Base-by-base conservation (phyloP, 2,329 filamentous ascomycete genomes). In the Helotiales sp. region DNA sequence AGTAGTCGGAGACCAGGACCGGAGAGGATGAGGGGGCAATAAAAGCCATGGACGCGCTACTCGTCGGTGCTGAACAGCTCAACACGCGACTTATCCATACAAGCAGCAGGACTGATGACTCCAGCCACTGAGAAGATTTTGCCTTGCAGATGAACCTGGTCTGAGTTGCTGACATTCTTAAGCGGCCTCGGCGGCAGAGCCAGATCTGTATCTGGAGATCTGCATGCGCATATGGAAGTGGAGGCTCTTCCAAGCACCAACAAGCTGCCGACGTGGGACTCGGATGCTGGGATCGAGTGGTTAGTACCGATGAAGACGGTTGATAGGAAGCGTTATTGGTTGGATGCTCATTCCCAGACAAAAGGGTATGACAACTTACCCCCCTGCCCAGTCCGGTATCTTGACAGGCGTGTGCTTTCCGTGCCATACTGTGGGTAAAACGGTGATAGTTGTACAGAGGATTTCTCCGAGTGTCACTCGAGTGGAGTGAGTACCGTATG, bases 161-260 rank as follows among this genome's bases (percentile, higher is more conserved):
- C 42, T 25, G 33, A n/a, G 17, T 31, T 40, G 22, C 9, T 27
- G 7, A 24, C 36, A 7, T 40, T 15, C n/a, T 17, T 46, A 46
- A 46, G 42, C 25, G 46, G 47, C 38, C 54, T 60, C 42, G 55
- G 36, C 40, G 54, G 59, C 40, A 44, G 40, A 34, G n/a, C n/a
- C 47, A 55, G 55, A 61, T 61, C 55, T 58, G 52, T 52, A 30
- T 58, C n/a, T 30, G 50, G 17, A 59, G 60, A 63, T 63, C 60
- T 63, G 58, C 59, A 48, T 33, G 34, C 40, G 34, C 24, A 44
- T 40, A 52, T 54, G 54, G 54, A 31, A 47, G 52, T 38, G 22
- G 34, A 52, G 36, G 38, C 30, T 47, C 29, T 25, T 51, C 52
- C 31, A 13, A 9, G 44, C 52, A 47, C 24, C 46, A 36, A 56